Evolutionary conservation across 2,329 filamentous ascomycete genomes (phyloP).

Genomic region (Ceratocystis eucalypticola): DNA sequence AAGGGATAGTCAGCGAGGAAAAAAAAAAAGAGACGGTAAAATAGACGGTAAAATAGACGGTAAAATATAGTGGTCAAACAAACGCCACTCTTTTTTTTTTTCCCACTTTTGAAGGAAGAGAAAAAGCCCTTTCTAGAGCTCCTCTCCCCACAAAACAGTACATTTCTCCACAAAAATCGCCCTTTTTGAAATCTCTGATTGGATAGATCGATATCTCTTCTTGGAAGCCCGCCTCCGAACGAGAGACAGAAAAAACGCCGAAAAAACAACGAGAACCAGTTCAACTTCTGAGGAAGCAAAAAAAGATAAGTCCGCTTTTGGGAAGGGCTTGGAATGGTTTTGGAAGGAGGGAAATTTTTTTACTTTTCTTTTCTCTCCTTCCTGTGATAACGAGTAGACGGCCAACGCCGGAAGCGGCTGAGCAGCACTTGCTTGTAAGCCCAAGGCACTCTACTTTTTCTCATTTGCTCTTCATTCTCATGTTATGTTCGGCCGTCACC

Average conservation of each 20-base stretch:
- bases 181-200: background rate
- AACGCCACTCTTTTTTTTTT: background rate
- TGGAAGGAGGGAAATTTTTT: background rate
- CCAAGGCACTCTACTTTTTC: background rate
- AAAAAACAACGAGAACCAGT: background rate
- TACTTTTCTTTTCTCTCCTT: background rate
- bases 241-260: background rate
- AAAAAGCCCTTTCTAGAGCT: background rate
- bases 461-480: background rate
- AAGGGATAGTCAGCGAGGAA: background rate
- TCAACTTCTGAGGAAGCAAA: background rate
- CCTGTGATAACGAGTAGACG: background rate
- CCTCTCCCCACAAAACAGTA: background rate
- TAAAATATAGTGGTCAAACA: background rate
- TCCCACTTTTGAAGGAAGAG: background rate
- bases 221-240: background rate
- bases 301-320: background rate
- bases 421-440: background rate
- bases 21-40: background rate
- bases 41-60: background rate
- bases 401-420: slow-evolving; percentile 1
- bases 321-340: background rate
- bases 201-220: background rate
- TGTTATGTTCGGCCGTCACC: background rate
- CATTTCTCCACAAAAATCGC: background rate